Percentiles rank a stretch among this genome's conserved stretches.
Conservation (phyloP, 768 basidiomycete genomes). For the Serendipita indica region DNA sequence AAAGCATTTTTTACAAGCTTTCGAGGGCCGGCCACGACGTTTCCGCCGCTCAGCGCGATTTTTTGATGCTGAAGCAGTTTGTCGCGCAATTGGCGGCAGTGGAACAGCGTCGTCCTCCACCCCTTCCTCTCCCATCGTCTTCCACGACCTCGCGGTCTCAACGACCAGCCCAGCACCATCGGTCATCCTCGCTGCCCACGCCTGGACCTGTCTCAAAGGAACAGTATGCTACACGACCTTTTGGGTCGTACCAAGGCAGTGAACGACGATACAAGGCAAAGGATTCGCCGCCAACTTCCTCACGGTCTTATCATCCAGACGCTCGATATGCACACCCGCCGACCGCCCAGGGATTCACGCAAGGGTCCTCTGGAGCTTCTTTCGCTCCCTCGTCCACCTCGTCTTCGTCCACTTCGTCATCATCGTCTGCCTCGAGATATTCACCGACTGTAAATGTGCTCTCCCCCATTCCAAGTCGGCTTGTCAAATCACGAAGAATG, state of each 20-base stretch:
- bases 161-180: neutral
- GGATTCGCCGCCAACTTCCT: neutral
- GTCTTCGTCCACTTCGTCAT: conserved; percentile 10
- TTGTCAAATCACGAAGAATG: neutral
- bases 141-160: neutral
- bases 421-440: conserved; percentile 11
- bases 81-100: neutral
- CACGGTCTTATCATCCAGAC: neutral
- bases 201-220: neutral
- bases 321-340: neutral
- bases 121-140: neutral
- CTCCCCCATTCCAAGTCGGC: neutral
- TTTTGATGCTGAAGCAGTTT: conserved; percentile 1
- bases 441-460: conserved; percentile 1
- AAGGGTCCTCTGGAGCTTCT: conserved; percentile 12
- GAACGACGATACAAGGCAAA: conserved; percentile 10
- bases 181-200: neutral
- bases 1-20: neutral
- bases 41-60: conserved; percentile 3
- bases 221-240: conserved; percentile 11
- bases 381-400: conserved; percentile 12
- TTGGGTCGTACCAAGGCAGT: conserved; percentile 12
- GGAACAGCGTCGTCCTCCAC: neutral
- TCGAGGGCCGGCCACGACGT: neutral
- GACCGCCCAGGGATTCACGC: conserved; percentile 10